Evolutionary conservation across 2,329 filamentous ascomycete genomes (phyloP).

Genomic region (Rutstroemia sp.): DNA sequence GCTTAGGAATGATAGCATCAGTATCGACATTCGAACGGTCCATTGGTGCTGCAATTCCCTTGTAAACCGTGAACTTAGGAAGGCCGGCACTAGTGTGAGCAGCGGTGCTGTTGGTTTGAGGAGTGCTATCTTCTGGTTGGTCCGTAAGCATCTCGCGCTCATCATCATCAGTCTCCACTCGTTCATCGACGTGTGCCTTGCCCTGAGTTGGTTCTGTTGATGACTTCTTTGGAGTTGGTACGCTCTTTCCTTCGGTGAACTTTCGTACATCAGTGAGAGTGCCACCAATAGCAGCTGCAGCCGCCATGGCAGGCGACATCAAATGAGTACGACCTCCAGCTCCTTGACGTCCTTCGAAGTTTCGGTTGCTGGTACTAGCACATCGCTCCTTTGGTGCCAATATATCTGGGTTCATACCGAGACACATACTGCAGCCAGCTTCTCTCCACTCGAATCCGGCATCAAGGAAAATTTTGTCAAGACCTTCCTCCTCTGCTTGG

Average conservation of each 20-base stretch:
- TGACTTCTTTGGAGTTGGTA: conserved; percentile 17
- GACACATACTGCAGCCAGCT: conserved; percentile 97
- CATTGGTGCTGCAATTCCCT: conserved; percentile 81
- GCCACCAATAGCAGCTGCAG: conserved; percentile 80
- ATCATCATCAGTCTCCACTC: conserved; percentile 42
- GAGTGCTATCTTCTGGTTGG: conserved; percentile 54
- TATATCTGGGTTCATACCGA: conserved; percentile 99
- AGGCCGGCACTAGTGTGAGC: conserved; percentile 42
- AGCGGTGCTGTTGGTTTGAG: conserved; percentile 56
- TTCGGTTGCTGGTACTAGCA: conserved; percentile 92
- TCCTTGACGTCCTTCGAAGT: conserved; percentile 95
- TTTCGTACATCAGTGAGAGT: conserved; percentile 90
- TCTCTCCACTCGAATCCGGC: conserved; percentile 98
- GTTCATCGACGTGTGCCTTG: conserved; percentile 41
- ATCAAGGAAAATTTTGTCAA: conserved; percentile 86
- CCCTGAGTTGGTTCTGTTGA: conserved; percentile 11
- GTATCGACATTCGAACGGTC: conserved; percentile 91
- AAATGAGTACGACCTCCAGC: conserved; percentile 86
- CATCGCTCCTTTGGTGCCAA: conserved; percentile 87
- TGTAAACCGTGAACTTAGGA: conserved; percentile 75
- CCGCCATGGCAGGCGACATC: conserved; percentile 96
- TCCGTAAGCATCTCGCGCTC: conserved; percentile 48
- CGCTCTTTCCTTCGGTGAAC: conserved; percentile 45
- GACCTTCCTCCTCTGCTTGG: conserved; percentile 82
- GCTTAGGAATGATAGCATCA: conserved; percentile 98